phyloP scores from a whole-genome alignment of 2,329 filamentous ascomycete species.

The Lecanicillium sp. region DNA sequence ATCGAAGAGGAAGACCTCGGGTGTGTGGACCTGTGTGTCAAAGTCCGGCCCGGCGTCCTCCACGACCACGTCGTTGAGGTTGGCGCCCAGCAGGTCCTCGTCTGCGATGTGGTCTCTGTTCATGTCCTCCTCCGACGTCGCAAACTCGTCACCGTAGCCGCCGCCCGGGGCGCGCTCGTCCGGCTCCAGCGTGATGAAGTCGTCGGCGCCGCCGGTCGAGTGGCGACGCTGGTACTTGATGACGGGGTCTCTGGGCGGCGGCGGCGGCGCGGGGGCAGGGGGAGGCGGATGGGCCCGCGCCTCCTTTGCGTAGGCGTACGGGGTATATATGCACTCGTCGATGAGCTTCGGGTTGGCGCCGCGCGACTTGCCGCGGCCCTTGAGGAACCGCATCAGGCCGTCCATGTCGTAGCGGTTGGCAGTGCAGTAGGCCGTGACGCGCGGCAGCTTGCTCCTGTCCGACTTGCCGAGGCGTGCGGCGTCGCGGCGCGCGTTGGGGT shows the following conservation, averaged over 20 bases:
- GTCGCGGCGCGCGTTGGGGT: constrained; percentile 86
- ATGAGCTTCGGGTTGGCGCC: constrained; percentile 86
- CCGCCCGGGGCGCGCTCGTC: constrained; percentile 36
- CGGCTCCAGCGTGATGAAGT: constrained; percentile 32
- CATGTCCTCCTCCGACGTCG: constrained; percentile 21
- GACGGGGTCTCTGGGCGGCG: constrained; percentile 29
- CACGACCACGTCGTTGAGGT: constrained; percentile 29
- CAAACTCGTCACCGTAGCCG: constrained; percentile 24
- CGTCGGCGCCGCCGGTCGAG: constrained; percentile 56
- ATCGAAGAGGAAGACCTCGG: constrained; percentile 93
- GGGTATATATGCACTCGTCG: constrained; percentile 96
- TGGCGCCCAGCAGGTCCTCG: constrained; percentile 30
- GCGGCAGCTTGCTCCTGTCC: constrained; percentile 76
- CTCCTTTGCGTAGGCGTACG: constrained; percentile 68
- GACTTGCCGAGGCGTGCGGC: constrained; percentile 90
- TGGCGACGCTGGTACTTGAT: constrained; percentile 61
- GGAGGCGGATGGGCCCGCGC: not conserved
- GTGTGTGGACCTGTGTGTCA: constrained; percentile 82
- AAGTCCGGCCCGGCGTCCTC: constrained; percentile 59
- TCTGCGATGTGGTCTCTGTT: constrained; percentile 22
- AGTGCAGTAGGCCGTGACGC: constrained; percentile 95
- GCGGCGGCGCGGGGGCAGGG: constrained; percentile 26
- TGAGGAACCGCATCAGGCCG: constrained; percentile 81
- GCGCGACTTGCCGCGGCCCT: constrained; percentile 70
- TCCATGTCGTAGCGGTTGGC: constrained; percentile 90